Conservation (phyloP, 1,139 yeast species). For the Protomyces lactucae-debilis region DNA sequence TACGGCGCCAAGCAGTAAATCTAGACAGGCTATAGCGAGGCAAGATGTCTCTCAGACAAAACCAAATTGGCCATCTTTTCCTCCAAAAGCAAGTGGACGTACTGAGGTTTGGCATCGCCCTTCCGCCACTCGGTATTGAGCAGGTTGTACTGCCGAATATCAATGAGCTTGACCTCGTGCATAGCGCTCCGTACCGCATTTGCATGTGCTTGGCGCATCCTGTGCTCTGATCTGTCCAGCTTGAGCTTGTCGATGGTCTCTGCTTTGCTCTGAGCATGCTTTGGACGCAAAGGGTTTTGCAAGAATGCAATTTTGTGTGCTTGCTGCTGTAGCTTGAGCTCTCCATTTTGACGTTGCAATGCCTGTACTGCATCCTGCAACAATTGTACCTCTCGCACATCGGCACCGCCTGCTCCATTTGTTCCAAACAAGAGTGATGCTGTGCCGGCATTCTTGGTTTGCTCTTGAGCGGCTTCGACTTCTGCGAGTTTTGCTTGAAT, state of each 20-base stretch:
- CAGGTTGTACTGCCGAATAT: neutral
- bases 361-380: neutral
- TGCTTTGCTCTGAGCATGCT: neutral
- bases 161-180: neutral
- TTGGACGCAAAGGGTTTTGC: neutral
- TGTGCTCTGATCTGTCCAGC: neutral
- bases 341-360: neutral
- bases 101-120: neutral
- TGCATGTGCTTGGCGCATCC: neutral
- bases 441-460: neutral
- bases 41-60: neutral
- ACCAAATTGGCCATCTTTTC: neutral
- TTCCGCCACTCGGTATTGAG: neutral
- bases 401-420: neutral
- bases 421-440: neutral
- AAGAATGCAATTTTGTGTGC: neutral
- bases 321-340: neutral
- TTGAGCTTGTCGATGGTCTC: neutral
- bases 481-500: neutral
- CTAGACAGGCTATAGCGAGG: neutral
- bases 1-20: conserved; percentile 60
- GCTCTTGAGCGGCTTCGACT: neutral
- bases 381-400: neutral
- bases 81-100: neutral
- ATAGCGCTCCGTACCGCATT: neutral